Conservation (phyloP, 192 early-diverging fungal species). For the Backusella parvicylindrica region DNA sequence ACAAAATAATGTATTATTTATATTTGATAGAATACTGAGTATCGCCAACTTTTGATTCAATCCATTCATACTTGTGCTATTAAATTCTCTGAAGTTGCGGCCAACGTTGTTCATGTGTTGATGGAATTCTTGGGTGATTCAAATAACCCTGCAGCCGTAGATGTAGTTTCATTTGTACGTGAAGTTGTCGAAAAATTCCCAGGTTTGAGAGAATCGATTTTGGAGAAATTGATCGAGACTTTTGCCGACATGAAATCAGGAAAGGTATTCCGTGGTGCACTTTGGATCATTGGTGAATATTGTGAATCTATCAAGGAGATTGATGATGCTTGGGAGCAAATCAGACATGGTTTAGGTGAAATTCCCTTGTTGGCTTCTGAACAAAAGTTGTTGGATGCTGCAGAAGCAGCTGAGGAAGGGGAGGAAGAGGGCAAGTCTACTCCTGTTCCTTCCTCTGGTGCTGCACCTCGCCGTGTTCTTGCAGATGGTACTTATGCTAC, state of each 20-base stretch:
- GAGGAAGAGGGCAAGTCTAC: slow-evolving; percentile 8
- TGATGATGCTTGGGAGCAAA: slow-evolving; percentile 77
- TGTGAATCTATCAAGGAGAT: slow-evolving; percentile 74
- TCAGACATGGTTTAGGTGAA: slow-evolving; percentile 84
- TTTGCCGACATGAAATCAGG: slow-evolving; percentile 90
- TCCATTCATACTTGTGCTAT: slow-evolving; percentile 95
- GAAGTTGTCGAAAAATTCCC: slow-evolving; percentile 98
- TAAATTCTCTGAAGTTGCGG: slow-evolving; percentile 93
- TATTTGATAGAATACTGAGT: slow-evolving; percentile 77
- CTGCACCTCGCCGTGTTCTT: slow-evolving; percentile 74
- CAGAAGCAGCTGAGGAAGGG: slow-evolving; percentile 45
- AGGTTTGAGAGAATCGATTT: slow-evolving; percentile 77
- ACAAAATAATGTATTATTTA: neutral
- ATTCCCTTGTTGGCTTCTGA: slow-evolving; percentile 94
- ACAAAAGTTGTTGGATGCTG: slow-evolving; percentile 77
- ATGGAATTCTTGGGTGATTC: slow-evolving; percentile 95
- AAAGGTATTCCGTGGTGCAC: slow-evolving; percentile 90
- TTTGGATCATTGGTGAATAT: slow-evolving; percentile 99
- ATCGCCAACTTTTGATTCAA: slow-evolving; percentile 93
- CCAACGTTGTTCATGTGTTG: slow-evolving; percentile 92
- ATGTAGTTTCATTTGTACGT: slow-evolving; percentile 96
- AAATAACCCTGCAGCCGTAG: slow-evolving; percentile 84
- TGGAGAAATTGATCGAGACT: slow-evolving; percentile 74
- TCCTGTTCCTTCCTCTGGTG: slow-evolving; percentile 19
- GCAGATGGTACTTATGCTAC: slow-evolving; percentile 98